phyloP scores from a whole-genome alignment of 2,329 filamentous ascomycete genomes.

The Setomelanomma holmii region DNA sequence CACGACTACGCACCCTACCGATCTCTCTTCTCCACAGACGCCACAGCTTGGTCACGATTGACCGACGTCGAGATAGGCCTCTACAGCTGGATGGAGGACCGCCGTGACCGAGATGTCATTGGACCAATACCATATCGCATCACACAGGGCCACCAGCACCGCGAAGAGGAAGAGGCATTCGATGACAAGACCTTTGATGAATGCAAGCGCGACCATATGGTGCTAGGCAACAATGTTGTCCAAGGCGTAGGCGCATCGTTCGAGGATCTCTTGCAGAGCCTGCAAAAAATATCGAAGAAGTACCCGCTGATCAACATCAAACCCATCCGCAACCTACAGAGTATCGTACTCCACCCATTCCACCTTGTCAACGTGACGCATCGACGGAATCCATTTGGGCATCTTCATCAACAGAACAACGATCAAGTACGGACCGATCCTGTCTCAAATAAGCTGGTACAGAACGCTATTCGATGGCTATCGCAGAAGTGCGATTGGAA shows the following conservation, averaged over 20 bases:
- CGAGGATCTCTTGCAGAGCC: conserved; percentile 39
- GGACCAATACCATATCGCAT: conserved; percentile 43
- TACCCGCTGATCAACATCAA: conserved; percentile 44
- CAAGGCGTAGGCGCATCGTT: conserved; percentile 43
- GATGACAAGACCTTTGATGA: conserved; percentile 43
- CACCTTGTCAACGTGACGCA: conserved; percentile 45
- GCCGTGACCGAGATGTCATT: conserved; percentile 42
- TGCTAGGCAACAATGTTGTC: conserved; percentile 42
- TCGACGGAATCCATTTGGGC: conserved; percentile 34
- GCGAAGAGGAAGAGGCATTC: conserved; percentile 45
- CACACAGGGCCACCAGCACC: conserved; percentile 41
- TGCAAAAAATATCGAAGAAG: conserved; percentile 38
- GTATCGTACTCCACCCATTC: conserved; percentile 43
- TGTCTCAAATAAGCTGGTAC: conserved; percentile 38
- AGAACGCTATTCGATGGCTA: conserved; percentile 43
- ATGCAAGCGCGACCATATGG: conserved; percentile 44
- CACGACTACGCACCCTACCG: conserved; percentile 46
- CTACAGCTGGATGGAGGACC: conserved; percentile 46
- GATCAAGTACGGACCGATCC: conserved; percentile 28
- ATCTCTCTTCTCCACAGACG: conserved; percentile 43
- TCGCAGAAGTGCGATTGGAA: conserved; percentile 42
- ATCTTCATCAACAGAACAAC: conserved; percentile 17
- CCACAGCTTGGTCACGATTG: conserved; percentile 38
- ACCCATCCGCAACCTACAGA: conserved; percentile 33
- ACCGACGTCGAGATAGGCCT: conserved; percentile 42